A percentile compares a stretch with the other conserved stretches of the same genome.
These are phyloP conservation scores for Acacia crassicarpa DNA, from an alignment of 306 rosid species.

Conservation along the genomic window DNA sequence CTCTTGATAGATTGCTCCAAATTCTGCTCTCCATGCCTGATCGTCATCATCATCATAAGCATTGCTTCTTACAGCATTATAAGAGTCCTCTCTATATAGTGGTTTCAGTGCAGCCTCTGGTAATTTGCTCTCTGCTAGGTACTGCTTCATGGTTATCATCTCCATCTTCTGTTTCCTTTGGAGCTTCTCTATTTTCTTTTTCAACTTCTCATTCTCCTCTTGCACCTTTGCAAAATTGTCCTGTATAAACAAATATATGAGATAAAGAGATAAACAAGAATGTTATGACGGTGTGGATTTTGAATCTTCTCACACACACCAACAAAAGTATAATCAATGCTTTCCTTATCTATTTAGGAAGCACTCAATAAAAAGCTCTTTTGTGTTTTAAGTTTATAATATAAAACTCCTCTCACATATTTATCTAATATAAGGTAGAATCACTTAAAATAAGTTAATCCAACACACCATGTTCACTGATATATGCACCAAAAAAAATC, in stretches of 20 bases:
- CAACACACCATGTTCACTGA: background rate
- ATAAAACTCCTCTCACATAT: too few relatives aligned
- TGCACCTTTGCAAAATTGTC: conserved; percentile 60
- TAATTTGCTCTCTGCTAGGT: conserved; percentile 82
- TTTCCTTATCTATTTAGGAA: background rate
- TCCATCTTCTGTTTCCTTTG: conserved; percentile 96
- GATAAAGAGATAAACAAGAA: background rate
- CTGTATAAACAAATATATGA: conserved; percentile 40
- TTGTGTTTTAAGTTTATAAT: too few relatives aligned
- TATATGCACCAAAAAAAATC: background rate
- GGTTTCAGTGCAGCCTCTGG: conserved; percentile 85
- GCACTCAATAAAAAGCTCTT: too few relatives aligned
- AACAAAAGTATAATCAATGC: background rate
- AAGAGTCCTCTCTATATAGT: conserved; percentile 60
- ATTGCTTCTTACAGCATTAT: conserved; percentile 39
- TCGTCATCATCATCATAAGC: conserved; percentile 60
- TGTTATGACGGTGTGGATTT: background rate
- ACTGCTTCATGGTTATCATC: conserved; percentile 87
- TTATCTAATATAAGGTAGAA: too few relatives aligned
- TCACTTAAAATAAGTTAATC: too few relatives aligned
- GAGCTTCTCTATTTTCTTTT: conserved; percentile 82
- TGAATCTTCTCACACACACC: background rate
- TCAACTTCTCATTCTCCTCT: conserved; percentile 74
- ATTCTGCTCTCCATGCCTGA: conserved; percentile 94
- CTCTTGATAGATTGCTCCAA: conserved; percentile 94